Base-by-base conservation (phyloP, 2,329 filamentous ascomycete species). In the Exophiala bonariae region DNA sequence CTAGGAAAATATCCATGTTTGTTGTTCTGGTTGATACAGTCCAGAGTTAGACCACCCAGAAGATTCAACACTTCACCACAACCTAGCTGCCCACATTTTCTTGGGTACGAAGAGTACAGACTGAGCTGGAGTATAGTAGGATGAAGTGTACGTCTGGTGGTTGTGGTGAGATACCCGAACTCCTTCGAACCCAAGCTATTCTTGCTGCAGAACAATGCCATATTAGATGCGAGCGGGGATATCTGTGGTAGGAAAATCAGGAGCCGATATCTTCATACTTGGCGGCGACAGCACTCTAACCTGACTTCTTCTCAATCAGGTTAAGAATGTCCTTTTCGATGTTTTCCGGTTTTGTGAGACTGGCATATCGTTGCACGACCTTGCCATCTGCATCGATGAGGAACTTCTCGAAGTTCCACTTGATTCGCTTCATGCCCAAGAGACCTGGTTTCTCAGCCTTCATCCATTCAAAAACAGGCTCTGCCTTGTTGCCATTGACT, bases 361-460 rank as follows among this genome's bases (percentile, higher is more conserved):
- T 92, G 26, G 89, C 87, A 89, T 90, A 99, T 57, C 93, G 77
- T 20, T 80, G 80, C 72, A 87, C 86, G 59, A 97, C 89, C 72
- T 86, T 80, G 19, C 93, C 93, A 69, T 97, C 89, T 53, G 82
- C 80, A 51, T 85, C 86, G 57, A 99, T 76, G 55, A 99, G 74
- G 73, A 96, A 99, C 81, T 99, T 99, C 72, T 99, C 93, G 76
- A 97, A 99, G 75, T 99, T 99, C 93, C 93, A 99, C 86, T 97
- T 96, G 62, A 99, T 78, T 54, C 57, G 49, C 84, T 95, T 92
- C 64, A 97, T 68, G 16, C 93, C 93, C 73, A 97, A 73, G 46
- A 96, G 63, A 17, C 93, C 91, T 1, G 92, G 80, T 76, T 89
- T 86, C 69, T 79, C 72, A 48, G 69, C 70, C 75, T 85, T 85